Base-by-base conservation (phyloP, 83 land plant species). In the Picea engelmannii region DNA sequence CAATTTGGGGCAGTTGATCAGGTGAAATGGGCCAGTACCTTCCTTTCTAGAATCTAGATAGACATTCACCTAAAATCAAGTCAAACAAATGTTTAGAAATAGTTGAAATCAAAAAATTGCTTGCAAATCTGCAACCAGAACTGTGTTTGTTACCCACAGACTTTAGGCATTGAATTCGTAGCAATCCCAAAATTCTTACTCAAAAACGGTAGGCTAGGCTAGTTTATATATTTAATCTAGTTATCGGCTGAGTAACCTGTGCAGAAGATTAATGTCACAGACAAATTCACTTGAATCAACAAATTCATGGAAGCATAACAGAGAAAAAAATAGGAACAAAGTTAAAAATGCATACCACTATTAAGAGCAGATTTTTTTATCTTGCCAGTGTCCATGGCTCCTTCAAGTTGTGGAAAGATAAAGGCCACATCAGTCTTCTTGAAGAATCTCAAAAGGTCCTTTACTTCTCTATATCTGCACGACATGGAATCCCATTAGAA, bases 11-110 rank as follows among this genome's bases (percentile, higher is more conserved):
- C 76, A 93, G 82, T 75, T 91, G 85, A 69, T 88, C 78, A 10
- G 89, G 90, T 20, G 90, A 93, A n/a, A 67, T 86, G 92, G 44
- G 90, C 90, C 8, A 93, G 84, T 49, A 90, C 70, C 79, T 88
- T 87, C 42, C 93, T 86, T 20, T 81, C 95, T 23, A n/a, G n/a
- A n/a, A n/a, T n/a, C n/a, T n/a, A 82, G 74, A 81, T 85, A 89
- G 35, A 84, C 92, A 67, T 85, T 87, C 63, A 93, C 90, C 95
- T 93, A 73, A 86, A 71, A 38, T 71, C 55, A 71, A 7, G 23
- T 7, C 21, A 11, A 71, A 71, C 8, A 47, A 10, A 47, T 1
- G 0, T 47, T 47, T 47, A 0, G 1, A 47, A 47, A 47, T 47
- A 47, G 49, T 47, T 47, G 38, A 8, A 10, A 47, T 47, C 49